A percentile compares a stretch with the other conserved stretches of the same genome.
Conservation (phyloP, 2,329 filamentous ascomycete genomes). For the Fusarium papillatum region DNA sequence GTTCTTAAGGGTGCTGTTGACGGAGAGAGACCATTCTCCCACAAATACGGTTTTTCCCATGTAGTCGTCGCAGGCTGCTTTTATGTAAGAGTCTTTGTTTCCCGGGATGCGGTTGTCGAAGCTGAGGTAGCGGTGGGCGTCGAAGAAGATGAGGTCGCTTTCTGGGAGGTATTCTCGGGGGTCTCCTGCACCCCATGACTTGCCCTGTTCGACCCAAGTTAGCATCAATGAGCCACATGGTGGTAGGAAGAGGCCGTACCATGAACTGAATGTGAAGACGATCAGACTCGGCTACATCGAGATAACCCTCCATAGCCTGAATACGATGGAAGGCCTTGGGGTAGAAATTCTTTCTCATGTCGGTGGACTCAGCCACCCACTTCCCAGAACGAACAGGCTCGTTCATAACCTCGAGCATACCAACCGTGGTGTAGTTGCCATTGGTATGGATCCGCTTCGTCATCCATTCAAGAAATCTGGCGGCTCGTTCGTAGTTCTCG, state of each 20-base stretch:
- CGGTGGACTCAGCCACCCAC: constrained; percentile 25
- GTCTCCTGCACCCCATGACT: constrained; percentile 67
- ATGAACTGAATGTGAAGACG: constrained; percentile 66
- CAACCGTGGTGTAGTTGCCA: constrained; percentile 65
- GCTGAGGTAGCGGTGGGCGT: constrained; percentile 72
- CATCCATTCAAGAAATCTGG: constrained; percentile 68
- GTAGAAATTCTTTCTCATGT: constrained; percentile 45
- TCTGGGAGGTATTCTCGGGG: constrained; percentile 60
- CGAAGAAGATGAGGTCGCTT: constrained; percentile 62
- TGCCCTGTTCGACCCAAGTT: not conserved
- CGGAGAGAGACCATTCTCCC: constrained; percentile 70
- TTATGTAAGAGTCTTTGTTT: constrained; percentile 63
- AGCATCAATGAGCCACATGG: not conserved
- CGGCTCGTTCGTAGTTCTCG: constrained; percentile 68
- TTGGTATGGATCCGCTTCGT: constrained; percentile 64
- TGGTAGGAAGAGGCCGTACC: constrained; percentile 38
- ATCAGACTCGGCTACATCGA: constrained; percentile 56
- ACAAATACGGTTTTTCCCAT: constrained; percentile 61
- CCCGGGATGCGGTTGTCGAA: constrained; percentile 60
- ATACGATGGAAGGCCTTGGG: constrained; percentile 52
- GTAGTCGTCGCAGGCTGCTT: constrained; percentile 62
- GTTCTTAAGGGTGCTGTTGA: constrained; percentile 62
- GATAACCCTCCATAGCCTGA: constrained; percentile 59
- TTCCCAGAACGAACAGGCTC: constrained; percentile 59
- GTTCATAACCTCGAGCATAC: constrained; percentile 71